phyloP scores from a whole-genome alignment of 2,329 filamentous ascomycete genomes.

The Epichloe sylvatica region DNA sequence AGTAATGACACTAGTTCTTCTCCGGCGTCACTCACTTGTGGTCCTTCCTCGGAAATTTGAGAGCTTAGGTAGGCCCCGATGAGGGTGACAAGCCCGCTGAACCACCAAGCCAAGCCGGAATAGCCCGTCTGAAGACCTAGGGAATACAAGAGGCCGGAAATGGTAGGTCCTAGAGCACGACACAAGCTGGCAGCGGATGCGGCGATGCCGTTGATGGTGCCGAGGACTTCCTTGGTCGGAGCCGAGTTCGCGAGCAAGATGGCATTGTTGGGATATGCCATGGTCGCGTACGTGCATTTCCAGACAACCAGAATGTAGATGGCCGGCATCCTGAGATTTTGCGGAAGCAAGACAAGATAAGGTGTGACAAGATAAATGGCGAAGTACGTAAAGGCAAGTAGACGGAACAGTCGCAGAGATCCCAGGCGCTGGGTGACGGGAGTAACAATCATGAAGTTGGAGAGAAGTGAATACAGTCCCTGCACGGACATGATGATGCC shows the following conservation, averaged over 20 bases:
- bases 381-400: slow-evolving; percentile 72
- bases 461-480: slow-evolving; percentile 77
- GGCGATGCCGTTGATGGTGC: slow-evolving; percentile 83
- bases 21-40: slow-evolving; percentile 26
- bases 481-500: slow-evolving; percentile 81
- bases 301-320: slow-evolving; percentile 68
- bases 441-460: slow-evolving; percentile 74
- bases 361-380: slow-evolving; percentile 76
- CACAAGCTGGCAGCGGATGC: slow-evolving; percentile 83
- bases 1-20: slow-evolving; percentile 24
- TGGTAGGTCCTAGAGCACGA: slow-evolving; percentile 73
- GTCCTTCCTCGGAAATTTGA: slow-evolving; percentile 53
- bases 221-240: slow-evolving; percentile 69
- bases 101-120: slow-evolving; percentile 90
- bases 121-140: slow-evolving; percentile 67
- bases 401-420: slow-evolving; percentile 66
- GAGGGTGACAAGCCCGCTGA: slow-evolving; percentile 61
- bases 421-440: slow-evolving; percentile 62
- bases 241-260: slow-evolving; percentile 84
- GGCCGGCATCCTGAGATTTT: slow-evolving; percentile 53
- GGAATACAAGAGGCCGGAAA: slow-evolving; percentile 76
- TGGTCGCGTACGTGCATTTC: slow-evolving; percentile 86
- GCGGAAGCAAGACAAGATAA: slow-evolving; percentile 75
- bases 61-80: slow-evolving; percentile 62
- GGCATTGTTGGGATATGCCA: slow-evolving; percentile 80